Evolutionary conservation across 1,284 basidiomycete species (phyloP).

Genomic region (Phellinidium pouzarii): DNA sequence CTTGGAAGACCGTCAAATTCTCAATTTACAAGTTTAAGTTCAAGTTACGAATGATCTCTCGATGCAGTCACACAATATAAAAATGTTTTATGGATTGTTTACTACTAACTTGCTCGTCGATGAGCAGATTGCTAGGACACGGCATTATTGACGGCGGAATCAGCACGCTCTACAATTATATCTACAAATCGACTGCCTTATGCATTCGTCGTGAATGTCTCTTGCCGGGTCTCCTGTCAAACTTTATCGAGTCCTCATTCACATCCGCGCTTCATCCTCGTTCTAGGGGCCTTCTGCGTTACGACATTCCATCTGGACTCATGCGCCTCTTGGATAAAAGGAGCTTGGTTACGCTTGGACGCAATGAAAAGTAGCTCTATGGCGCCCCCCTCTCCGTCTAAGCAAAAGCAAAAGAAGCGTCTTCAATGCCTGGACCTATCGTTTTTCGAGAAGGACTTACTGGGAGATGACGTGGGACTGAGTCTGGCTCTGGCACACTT

Average conservation of each 20-base stretch:
- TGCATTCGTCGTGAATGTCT: no score
- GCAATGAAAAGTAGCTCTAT: background rate
- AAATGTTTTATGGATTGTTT: no score
- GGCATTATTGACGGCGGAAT: no score
- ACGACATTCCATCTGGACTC: background rate
- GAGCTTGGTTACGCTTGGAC: background rate
- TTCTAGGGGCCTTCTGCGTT: no score
- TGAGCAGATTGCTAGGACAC: no score
- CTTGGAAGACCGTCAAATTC: background rate
- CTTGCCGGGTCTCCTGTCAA: no score
- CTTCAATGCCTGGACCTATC: background rate
- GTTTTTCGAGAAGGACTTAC: background rate
- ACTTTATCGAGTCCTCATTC: no score
- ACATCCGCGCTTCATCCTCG: no score
- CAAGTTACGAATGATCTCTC: background rate
- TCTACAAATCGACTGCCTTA: no score
- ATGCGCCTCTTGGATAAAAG: background rate
- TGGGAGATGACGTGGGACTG: background rate
- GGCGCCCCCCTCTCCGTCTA: conserved; percentile 1
- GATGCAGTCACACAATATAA: background rate
- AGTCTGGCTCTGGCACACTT: background rate
- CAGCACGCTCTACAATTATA: no score
- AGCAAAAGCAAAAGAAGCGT: background rate
- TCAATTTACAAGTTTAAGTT: background rate
- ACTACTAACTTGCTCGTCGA: no score